Conservation (phyloP, 2,329 filamentous ascomycete genomes). For the Hymenoscyphus fraxineus region DNA sequence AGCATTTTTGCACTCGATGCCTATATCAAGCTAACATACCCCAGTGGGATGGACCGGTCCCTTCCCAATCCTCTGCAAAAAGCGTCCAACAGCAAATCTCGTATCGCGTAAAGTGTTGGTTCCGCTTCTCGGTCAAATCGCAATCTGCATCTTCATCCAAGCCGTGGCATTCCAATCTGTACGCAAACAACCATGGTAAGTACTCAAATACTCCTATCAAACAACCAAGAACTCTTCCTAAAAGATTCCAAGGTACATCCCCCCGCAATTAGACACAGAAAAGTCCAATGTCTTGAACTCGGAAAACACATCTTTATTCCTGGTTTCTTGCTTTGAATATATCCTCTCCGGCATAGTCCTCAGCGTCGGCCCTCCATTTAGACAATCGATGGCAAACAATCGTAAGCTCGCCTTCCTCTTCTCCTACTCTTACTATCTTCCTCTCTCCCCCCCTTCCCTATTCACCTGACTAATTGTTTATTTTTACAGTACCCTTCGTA, state of each 20-base stretch:
- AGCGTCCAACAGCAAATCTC: constrained; percentile 85
- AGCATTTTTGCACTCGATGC: constrained; percentile 32
- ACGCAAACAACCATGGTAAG: constrained; percentile 72
- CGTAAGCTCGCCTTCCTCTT: constrained; percentile 48
- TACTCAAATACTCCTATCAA: constrained; percentile 5
- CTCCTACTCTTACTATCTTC: background rate
- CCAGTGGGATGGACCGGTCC: constrained; percentile 91
- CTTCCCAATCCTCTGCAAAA: constrained; percentile 70
- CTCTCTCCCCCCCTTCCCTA: too few species aligned
- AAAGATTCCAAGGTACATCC: constrained; percentile 58
- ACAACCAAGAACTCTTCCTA: background rate
- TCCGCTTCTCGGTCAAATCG: constrained; percentile 84
- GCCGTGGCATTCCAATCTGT: constrained; percentile 70
- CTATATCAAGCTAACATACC: constrained; percentile 46
- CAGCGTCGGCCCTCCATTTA: constrained; percentile 86
- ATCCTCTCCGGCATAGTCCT: constrained; percentile 85
- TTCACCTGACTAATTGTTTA: too few species aligned
- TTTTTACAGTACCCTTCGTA: constrained; percentile 70
- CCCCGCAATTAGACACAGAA: constrained; percentile 71
- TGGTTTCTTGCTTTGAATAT: constrained; percentile 92
- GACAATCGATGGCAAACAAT: constrained; percentile 75
- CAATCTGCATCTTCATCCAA: constrained; percentile 75
- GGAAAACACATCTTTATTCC: constrained; percentile 87
- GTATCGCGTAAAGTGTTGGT: constrained; percentile 90
- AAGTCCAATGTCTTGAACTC: constrained; percentile 87